Conservation (phyloP, 1,284 basidiomycete species). For the Sporisorium graminicola region DNA sequence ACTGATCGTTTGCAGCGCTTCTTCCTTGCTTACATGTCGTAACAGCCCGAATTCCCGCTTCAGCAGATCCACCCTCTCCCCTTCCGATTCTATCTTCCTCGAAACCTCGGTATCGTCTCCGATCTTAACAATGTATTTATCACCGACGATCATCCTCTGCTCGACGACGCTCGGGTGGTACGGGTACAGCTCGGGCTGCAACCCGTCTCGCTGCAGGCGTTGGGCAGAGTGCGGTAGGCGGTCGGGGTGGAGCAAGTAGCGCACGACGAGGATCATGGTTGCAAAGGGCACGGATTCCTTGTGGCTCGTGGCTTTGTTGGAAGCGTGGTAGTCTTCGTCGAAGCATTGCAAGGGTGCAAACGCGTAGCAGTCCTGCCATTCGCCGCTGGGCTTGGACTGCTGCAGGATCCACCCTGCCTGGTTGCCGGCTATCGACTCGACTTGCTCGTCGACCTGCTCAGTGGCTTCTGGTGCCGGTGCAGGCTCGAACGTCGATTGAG, state of each 20-base stretch:
- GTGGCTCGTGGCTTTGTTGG: slow-evolving; percentile 18
- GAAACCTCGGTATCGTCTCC: slow-evolving; percentile 2
- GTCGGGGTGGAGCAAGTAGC: slow-evolving; percentile 1
- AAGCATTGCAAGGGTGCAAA: slow-evolving; percentile 28
- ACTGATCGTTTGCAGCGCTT: slow-evolving; percentile 24
- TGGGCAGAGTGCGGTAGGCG: background rate
- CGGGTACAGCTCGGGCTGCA: slow-evolving; percentile 27
- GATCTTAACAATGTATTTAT: slow-evolving; percentile 20
- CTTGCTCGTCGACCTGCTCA: background rate
- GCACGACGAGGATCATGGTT: slow-evolving; percentile 29
- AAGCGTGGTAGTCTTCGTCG: slow-evolving; percentile 19
- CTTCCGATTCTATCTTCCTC: slow-evolving; percentile 12
- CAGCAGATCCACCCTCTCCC: slow-evolving; percentile 30
- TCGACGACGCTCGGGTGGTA: slow-evolving; percentile 38
- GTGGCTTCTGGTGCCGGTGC: slow-evolving; percentile 6
- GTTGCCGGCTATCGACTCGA: background rate
- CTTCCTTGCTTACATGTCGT: slow-evolving; percentile 6
- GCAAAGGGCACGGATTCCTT: slow-evolving; percentile 19
- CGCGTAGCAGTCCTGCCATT: slow-evolving; percentile 38
- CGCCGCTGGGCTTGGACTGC: slow-evolving; percentile 7
- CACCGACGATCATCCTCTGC: slow-evolving; percentile 32
- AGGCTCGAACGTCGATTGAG: slow-evolving; percentile 10
- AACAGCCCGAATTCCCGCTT: slow-evolving; percentile 36
- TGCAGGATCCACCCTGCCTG: slow-evolving; percentile 39
- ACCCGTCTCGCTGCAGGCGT: slow-evolving; percentile 7